phyloP scores from a whole-genome alignment of 2,329 filamentous ascomycete genomes.

The Metarhizium guizhouense region DNA sequence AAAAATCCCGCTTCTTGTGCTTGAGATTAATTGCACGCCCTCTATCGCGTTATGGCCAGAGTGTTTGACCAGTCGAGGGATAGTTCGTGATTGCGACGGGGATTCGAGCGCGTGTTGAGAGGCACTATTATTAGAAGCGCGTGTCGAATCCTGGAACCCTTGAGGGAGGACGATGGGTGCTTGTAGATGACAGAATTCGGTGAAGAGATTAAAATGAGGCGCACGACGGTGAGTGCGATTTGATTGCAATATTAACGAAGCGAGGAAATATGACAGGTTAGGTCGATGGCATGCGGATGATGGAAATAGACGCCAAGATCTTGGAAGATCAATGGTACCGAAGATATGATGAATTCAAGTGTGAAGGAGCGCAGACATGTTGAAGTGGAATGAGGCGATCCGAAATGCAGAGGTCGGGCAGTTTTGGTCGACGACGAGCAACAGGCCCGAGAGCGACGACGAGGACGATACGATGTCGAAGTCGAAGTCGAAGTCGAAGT shows the following conservation, averaged over 20 bases:
- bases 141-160: no score
- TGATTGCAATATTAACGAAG: not conserved
- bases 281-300: not conserved
- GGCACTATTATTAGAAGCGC: not conserved
- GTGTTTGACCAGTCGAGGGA: not conserved
- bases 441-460: no score
- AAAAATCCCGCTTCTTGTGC: not conserved
- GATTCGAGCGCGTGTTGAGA: not conserved
- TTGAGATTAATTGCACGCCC: not conserved
- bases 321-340: not conserved
- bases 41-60: not conserved
- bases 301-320: not conserved
- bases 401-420: not conserved
- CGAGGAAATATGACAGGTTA: not conserved
- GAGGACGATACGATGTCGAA: no score
- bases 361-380: constrained; percentile 4
- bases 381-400: not conserved
- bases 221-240: not conserved
- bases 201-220: no score
- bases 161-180: no score
- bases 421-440: not conserved
- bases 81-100: not conserved
- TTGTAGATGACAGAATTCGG: no score
- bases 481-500: no score
- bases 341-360: not conserved